Evolutionary conservation across 257 asterid species (phyloP).

Genomic region (Apocynum venetum): DNA sequence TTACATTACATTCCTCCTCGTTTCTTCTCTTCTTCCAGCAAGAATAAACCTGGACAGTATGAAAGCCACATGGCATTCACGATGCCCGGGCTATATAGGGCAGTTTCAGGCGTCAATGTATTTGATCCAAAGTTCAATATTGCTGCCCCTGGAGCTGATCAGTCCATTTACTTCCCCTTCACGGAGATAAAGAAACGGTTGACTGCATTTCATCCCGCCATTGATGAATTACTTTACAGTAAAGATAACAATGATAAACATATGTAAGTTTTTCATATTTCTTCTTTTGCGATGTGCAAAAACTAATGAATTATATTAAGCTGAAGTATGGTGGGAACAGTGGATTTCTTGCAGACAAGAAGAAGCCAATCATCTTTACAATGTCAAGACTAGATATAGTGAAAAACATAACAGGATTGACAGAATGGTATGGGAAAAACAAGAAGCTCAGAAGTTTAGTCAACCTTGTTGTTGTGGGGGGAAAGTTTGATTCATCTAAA

Average conservation of each 20-base stretch:
- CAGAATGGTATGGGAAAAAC: constrained; percentile 80
- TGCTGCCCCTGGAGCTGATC: constrained; percentile 90
- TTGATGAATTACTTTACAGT: constrained; percentile 58
- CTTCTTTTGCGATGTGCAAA: not conserved
- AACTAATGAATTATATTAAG: not conserved
- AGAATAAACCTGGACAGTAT: constrained; percentile 68
- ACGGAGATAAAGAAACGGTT: constrained; percentile 54
- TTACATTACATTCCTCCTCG: not conserved
- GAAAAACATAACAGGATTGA: constrained; percentile 74
- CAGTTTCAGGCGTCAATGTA: constrained; percentile 67
- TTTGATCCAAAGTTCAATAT: constrained; percentile 90
- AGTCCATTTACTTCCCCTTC: constrained; percentile 66
- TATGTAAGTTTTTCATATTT: constrained; percentile 41
- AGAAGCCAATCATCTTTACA: constrained; percentile 74
- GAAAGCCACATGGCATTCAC: constrained; percentile 83
- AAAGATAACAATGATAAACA: constrained; percentile 62
- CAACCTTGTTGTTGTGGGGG: constrained; percentile 83
- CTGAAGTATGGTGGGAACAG: constrained; percentile 36
- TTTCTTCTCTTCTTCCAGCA: constrained; percentile 34
- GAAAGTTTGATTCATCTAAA: constrained; percentile 71
- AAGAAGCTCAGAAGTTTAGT: constrained; percentile 50
- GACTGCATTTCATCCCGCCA: constrained; percentile 47
- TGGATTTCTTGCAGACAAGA: constrained; percentile 63
- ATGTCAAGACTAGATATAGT: constrained; percentile 84
- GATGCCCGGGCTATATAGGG: constrained; percentile 76